A percentile compares a stretch with the other conserved stretches of the same genome.
These are phyloP conservation scores for Arabidopsis arenosa DNA, from an alignment of 345 rosid genomes.

Conservation along the genomic window DNA sequence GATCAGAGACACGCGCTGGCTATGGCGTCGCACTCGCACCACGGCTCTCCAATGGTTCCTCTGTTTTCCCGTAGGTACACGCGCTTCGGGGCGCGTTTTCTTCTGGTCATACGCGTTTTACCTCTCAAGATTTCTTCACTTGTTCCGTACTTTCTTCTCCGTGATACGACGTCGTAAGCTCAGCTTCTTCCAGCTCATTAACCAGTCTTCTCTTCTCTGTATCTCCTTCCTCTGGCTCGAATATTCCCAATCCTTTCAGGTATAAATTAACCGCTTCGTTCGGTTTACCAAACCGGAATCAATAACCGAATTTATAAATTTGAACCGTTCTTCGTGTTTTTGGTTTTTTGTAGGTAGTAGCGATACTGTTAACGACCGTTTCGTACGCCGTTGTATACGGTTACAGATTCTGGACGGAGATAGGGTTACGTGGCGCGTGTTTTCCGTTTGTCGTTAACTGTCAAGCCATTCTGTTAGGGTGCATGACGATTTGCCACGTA, in stretches of 20 bases:
- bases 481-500: slow-evolving; percentile 76
- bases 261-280: slow-evolving; percentile 31
- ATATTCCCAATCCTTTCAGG: slow-evolving; percentile 88
- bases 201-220: slow-evolving; percentile 69
- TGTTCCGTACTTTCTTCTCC: slow-evolving; percentile 70
- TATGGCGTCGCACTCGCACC: slow-evolving; percentile 63
- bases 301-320: background rate
- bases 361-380: slow-evolving; percentile 68
- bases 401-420: slow-evolving; percentile 92
- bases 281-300: slow-evolving; percentile 24
- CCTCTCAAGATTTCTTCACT: slow-evolving; percentile 84
- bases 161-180: slow-evolving; percentile 59
- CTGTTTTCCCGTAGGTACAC: slow-evolving; percentile 93
- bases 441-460: slow-evolving; percentile 75
- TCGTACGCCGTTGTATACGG: slow-evolving; percentile 80
- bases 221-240: slow-evolving; percentile 95
- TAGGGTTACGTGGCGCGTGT: slow-evolving; percentile 75
- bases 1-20: slow-evolving; percentile 89
- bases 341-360: slow-evolving; percentile 57
- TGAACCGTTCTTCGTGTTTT: background rate
- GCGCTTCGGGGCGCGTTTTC: slow-evolving; percentile 98
- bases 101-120: slow-evolving; percentile 95
- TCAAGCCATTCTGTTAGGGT: slow-evolving; percentile 62
- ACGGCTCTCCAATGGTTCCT: slow-evolving; percentile 91
- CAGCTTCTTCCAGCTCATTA: slow-evolving; percentile 63